Conservation (phyloP, 345 rosid genomes). For the Hevea brasiliensis region DNA sequence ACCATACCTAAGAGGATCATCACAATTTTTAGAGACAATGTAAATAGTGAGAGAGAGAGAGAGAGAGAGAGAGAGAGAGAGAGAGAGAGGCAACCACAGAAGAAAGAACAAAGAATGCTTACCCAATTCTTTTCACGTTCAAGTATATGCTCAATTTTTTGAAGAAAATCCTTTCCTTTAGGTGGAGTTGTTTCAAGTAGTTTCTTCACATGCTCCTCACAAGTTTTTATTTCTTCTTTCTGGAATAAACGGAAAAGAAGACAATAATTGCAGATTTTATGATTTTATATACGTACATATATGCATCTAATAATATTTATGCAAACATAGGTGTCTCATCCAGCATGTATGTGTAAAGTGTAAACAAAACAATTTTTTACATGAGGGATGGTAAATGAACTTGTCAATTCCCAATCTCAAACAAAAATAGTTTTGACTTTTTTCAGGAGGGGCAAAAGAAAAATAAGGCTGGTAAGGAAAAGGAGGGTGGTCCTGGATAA, state of each 20-base stretch:
- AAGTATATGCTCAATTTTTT: conserved; percentile 75
- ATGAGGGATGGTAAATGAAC: not conserved
- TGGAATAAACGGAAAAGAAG: conserved; percentile 25
- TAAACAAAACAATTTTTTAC: not conserved
- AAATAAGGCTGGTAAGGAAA: no score
- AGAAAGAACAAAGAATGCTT: conserved; percentile 12
- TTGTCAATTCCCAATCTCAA: not conserved
- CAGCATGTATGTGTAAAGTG: not conserved
- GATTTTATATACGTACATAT: not conserved
- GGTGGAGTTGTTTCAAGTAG: conserved; percentile 93
- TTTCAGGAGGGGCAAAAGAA: no score
- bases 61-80: conserved; percentile 12
- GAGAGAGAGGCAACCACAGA: conserved; percentile 3
- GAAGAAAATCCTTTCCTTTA: conserved; percentile 82
- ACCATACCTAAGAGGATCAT: conserved; percentile 66
- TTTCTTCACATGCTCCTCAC: conserved; percentile 86
- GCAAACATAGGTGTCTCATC: not conserved
- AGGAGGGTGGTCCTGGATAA: not conserved
- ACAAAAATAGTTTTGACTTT: no score
- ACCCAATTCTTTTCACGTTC: conserved; percentile 99
- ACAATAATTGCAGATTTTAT: not conserved
- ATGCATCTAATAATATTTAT: not conserved
- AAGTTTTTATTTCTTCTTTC: conserved; percentile 90
- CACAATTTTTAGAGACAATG: not conserved
- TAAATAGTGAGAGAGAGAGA: conserved; percentile 22